A percentile compares a stretch with the other conserved stretches of the same genome.
Conservation (phyloP, 2,329 filamentous ascomycete genomes). For the Hypomyces perniciosus region DNA sequence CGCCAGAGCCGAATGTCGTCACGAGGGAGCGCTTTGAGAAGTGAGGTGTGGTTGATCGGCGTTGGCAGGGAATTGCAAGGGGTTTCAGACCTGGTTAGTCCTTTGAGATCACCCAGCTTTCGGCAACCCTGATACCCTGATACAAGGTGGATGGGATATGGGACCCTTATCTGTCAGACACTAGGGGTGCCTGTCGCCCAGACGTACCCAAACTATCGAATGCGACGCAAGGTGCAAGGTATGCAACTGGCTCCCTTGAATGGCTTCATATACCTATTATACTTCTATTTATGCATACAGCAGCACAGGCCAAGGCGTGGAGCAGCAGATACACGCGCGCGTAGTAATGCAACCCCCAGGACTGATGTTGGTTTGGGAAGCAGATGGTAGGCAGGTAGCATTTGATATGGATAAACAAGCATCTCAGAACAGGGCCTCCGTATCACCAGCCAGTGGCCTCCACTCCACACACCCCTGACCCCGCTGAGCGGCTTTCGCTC, state of each 20-base stretch:
- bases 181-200: too few relatives aligned
- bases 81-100: constrained; percentile 13
- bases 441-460: background rate
- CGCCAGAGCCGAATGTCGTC: constrained; percentile 11
- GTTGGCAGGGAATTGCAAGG: constrained; percentile 15
- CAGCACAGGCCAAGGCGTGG: too few relatives aligned
- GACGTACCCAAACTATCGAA: too few relatives aligned
- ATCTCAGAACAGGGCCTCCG: background rate
- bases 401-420: background rate
- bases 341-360: too few relatives aligned
- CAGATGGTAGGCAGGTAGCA: too few relatives aligned
- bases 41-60: constrained; percentile 10
- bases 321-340: too few relatives aligned
- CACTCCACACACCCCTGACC: background rate
- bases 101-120: constrained; percentile 1
- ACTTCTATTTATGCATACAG: too few relatives aligned
- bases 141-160: background rate
- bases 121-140: background rate
- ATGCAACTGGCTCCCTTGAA: too few relatives aligned
- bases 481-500: background rate
- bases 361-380: too few relatives aligned
- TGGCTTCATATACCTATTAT: too few relatives aligned
- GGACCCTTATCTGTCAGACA: constrained; percentile 5
- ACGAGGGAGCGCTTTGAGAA: constrained; percentile 8
- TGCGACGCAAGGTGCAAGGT: too few relatives aligned